A percentile compares a stretch with the other conserved stretches of the same genome.
These are phyloP conservation scores for Canavalia gladiata DNA, from an alignment of 306 rosid genomes.

Conservation along the genomic window DNA sequence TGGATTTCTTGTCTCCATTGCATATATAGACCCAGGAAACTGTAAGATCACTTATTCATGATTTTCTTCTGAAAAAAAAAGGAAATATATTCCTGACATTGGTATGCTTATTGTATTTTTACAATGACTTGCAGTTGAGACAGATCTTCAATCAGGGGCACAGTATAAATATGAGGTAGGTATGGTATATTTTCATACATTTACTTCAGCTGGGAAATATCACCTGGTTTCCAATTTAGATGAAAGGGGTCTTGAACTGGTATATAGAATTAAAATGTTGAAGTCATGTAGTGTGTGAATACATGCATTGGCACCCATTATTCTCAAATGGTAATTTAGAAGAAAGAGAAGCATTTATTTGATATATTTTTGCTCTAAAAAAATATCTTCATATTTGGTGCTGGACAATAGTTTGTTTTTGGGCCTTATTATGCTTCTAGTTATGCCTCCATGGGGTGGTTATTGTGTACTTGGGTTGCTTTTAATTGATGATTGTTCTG, in stretches of 20 bases:
- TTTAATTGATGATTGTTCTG: background rate
- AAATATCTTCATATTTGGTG: background rate
- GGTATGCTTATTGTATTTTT: conserved; percentile 20
- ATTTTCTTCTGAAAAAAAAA: conserved; percentile 18
- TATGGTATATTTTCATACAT: background rate
- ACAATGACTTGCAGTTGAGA: conserved; percentile 69
- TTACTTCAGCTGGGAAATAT: background rate
- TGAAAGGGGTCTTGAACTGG: background rate
- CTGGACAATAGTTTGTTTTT: background rate
- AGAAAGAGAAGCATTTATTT: background rate
- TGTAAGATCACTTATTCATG: conserved; percentile 61
- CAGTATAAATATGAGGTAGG: conserved; percentile 79
- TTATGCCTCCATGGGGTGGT: background rate
- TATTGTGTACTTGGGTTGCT: background rate
- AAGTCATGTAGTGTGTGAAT: background rate
- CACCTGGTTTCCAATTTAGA: background rate
- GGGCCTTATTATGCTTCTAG: background rate
- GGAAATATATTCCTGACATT: conserved; percentile 8
- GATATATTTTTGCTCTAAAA: background rate
- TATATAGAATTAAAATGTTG: background rate
- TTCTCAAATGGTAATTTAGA: no score
- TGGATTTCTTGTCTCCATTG: conserved; percentile 92
- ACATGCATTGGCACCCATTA: background rate
- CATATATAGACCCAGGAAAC: conserved; percentile 95
- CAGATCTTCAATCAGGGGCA: conserved; percentile 91